These are phyloP conservation scores for Daldinia childiae DNA, from an alignment of 495 filamentous ascomycete species.

Conservation along the genomic window DNA sequence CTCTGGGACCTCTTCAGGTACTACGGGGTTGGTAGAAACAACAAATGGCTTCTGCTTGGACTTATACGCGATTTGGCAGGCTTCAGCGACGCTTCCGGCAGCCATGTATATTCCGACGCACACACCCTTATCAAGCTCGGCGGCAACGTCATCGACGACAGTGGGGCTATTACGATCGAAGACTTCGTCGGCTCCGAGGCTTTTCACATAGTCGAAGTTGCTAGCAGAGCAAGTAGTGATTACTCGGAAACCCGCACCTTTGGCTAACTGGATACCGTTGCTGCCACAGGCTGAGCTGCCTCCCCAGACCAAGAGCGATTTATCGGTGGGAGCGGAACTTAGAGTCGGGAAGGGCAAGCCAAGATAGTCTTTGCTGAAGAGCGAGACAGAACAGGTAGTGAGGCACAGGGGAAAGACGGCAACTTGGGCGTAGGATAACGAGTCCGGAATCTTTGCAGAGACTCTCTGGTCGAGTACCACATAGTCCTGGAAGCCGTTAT, in stretches of 20 bases:
- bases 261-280: not conserved
- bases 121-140: slow-evolving; percentile 38
- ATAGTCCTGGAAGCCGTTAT: slow-evolving; percentile 29
- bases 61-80: slow-evolving; percentile 32
- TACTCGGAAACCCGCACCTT: not conserved
- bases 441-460: slow-evolving; percentile 23
- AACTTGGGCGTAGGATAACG: slow-evolving; percentile 9
- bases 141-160: slow-evolving; percentile 43
- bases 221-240: slow-evolving; percentile 43
- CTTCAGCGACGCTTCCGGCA: slow-evolving; percentile 15
- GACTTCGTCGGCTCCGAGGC: slow-evolving; percentile 62
- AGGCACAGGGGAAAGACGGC: slow-evolving; percentile 26
- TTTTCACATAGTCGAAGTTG: slow-evolving; percentile 63
- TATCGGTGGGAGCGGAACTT: not conserved
- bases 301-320: not conserved
- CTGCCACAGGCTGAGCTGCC: not conserved
- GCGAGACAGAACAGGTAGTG: slow-evolving; percentile 11
- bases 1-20: slow-evolving; percentile 13
- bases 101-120: slow-evolving; percentile 12
- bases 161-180: slow-evolving; percentile 57
- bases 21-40: slow-evolving; percentile 17
- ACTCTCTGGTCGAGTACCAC: slow-evolving; percentile 17
- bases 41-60: slow-evolving; percentile 37
- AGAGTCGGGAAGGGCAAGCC: slow-evolving; percentile 13
- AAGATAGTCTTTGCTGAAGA: slow-evolving; percentile 22